These are phyloP conservation scores for Carex pumila DNA, from an alignment of 176 grass and related monocot genomes.

Conservation along the genomic window DNA sequence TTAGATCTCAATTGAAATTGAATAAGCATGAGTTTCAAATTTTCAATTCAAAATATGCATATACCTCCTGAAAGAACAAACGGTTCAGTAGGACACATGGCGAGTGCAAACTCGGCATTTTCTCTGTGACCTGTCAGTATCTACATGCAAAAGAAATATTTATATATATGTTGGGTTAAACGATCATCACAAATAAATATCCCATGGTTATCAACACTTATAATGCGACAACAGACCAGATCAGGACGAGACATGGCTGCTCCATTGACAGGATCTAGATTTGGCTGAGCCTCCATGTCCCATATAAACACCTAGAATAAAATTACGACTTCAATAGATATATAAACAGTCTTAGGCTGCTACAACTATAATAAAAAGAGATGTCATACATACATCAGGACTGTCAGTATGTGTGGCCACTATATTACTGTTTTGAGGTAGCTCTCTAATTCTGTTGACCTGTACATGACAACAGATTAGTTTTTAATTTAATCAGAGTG, in stretches of 20 bases:
- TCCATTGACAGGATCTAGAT: constrained; percentile 71
- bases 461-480: constrained; percentile 21
- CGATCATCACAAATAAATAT: background rate
- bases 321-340: constrained; percentile 17
- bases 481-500: constrained; percentile 2
- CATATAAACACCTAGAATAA: constrained; percentile 75
- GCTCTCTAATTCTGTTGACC: constrained; percentile 97
- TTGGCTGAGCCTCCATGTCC: constrained; percentile 89
- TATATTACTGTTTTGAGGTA: constrained; percentile 91
- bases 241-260: constrained; percentile 68
- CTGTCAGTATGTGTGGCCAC: constrained; percentile 94
- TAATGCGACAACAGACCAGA: constrained; percentile 36
- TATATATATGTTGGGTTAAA: background rate
- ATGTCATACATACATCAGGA: constrained; percentile 58
- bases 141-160: constrained; percentile 30
- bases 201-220: constrained; percentile 3
- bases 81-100: constrained; percentile 88
- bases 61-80: constrained; percentile 94
- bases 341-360: background rate
- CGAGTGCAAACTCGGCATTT: constrained; percentile 91
- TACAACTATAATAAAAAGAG: constrained; percentile 11
- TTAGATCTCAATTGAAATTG: background rate
- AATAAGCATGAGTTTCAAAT: background rate
- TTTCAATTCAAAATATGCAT: background rate
- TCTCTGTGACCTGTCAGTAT: constrained; percentile 81